Base-by-base conservation (phyloP, 805 yeast genomes). In the Pichia ethanolica region DNA sequence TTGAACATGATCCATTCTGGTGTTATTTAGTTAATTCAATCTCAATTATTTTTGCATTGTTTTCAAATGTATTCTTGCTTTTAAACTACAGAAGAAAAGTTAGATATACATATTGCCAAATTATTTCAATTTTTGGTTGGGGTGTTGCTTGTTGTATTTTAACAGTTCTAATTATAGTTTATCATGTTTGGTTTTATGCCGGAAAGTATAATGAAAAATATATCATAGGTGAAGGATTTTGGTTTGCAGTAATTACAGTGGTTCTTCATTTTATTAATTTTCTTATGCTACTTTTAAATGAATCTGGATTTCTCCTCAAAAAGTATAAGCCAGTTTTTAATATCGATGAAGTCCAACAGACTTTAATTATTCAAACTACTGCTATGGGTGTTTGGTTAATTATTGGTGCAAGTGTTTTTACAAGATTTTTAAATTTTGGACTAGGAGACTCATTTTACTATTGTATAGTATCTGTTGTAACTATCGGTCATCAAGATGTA, bases 401-500 rank as follows among this genome's bases (percentile, higher is more conserved):
- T 3, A 72, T 83, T 64, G 96, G 96, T 10, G 77, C 86, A 1
- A 83, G 78, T 1, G 61, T 79, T 57, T 81, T 80, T 56, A 69
- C 78, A 1, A 57, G 66, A 5, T 49, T 81, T 42, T 55, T 80
- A 38, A 62, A 70, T 39, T 58, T 79, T 9, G 69, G 74, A 1
- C 86, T 75, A 60, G 89, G 89, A 0, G 72, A 80, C n/a, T 80
- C 86, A 0, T 61, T 87, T 42, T 89, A 86, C 61, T 87, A 76
- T 62, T 81, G 89, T 57, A 76, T 78, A 10, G 89, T 86, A 1
- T 81, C 95, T 0, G 68, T 84, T 38, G 69, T 86, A 44, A 89
- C 97, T 1, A 76, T 89, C 32, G 97, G 97, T 0, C 70, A 83
- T 14, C 96, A 96, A 37, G 93, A 86, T 57, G 71, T 83, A 35